Base-by-base conservation (phyloP, 1,284 basidiomycete species). In the Taiwanofungus camphoratus region DNA sequence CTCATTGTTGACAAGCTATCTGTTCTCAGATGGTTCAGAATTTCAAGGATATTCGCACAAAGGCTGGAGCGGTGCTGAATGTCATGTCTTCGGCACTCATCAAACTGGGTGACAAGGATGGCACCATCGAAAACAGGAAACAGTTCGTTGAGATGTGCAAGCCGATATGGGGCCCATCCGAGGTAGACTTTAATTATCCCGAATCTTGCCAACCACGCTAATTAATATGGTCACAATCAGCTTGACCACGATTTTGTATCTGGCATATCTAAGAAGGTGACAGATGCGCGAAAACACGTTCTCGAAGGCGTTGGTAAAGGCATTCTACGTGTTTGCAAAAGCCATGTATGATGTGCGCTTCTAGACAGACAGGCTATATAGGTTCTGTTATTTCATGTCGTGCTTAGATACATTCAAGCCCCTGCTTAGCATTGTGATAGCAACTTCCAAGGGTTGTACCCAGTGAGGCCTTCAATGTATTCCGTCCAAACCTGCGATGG, bases 251-350 rank as follows among this genome's bases (percentile, higher is more conserved):
- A 88, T 46, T 82, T 81, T 50, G 67, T 81, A 27, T 59, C 77
- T 38, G 69, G 69, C 27, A 60, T 82, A 22, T 76, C 75, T 11
- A 87, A 83, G 67, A 82, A 70, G 53, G 60, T 82, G 26, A 73
- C 70, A 1, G 86, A 88, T 31, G 66, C 85, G 2, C 76, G 79
- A 30, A 84, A 77, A 59, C 84, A 78, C 60, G 71, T 81, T 5
- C 59, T 78, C n/a, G 84, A 85, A 44, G 85, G 84, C 24, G 65
- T 82, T 34, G 79, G 76, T 18, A 87, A 82, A 57, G 85, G 86
- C 20, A 69, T 85, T 43, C 56, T 59, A 22, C 76, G 77, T 38
- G 57, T 85, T 31, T 70, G 68, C 54, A 66, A 71, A 29, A 66
- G 65, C 15, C 73, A 82, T 46, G 61, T 60, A 38, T 59, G 41